Evolutionary conservation across 495 filamentous ascomycete species (phyloP).

Genomic region (Durotheca rogersii): DNA sequence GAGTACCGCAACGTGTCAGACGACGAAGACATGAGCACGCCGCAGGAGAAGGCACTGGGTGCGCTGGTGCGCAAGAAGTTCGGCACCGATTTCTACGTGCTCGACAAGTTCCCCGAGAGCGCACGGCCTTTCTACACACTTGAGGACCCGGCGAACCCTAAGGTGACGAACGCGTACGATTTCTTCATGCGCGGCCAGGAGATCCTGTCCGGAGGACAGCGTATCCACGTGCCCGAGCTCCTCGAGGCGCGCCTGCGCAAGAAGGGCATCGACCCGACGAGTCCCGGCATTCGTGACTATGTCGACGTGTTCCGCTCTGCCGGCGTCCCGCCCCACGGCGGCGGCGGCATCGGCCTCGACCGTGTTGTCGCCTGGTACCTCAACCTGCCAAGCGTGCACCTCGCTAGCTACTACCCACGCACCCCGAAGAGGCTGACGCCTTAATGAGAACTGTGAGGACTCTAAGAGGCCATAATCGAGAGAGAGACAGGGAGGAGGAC

Average conservation of each 20-base stretch:
- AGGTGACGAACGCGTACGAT: constrained; percentile 81
- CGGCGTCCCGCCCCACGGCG: constrained; percentile 74
- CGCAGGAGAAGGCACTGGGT: constrained; percentile 89
- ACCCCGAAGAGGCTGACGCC: constrained; percentile 82
- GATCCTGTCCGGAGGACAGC: constrained; percentile 84
- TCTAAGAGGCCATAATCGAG: too few species aligned
- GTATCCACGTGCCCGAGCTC: constrained; percentile 72
- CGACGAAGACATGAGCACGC: constrained; percentile 77
- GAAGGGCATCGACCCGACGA: constrained; percentile 72
- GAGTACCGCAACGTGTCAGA: constrained; percentile 65
- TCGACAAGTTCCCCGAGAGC: constrained; percentile 86
- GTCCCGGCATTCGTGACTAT: constrained; percentile 80
- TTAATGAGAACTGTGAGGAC: too few species aligned
- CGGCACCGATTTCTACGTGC: constrained; percentile 86
- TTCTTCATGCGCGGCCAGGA: constrained; percentile 92
- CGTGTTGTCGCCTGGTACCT: constrained; percentile 87
- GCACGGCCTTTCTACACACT: constrained; percentile 91
- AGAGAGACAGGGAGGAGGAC: too few species aligned
- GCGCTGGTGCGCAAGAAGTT: constrained; percentile 80
- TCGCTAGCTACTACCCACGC: constrained; percentile 76
- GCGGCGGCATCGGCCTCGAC: constrained; percentile 85
- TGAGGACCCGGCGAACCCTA: constrained; percentile 65
- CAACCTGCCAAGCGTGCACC: constrained; percentile 75
- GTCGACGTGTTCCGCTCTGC: constrained; percentile 77
- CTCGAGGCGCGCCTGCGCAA: constrained; percentile 66